Evolutionary conservation across 306 rosid species (phyloP).

Genomic region (Mimosa bimucronata): DNA sequence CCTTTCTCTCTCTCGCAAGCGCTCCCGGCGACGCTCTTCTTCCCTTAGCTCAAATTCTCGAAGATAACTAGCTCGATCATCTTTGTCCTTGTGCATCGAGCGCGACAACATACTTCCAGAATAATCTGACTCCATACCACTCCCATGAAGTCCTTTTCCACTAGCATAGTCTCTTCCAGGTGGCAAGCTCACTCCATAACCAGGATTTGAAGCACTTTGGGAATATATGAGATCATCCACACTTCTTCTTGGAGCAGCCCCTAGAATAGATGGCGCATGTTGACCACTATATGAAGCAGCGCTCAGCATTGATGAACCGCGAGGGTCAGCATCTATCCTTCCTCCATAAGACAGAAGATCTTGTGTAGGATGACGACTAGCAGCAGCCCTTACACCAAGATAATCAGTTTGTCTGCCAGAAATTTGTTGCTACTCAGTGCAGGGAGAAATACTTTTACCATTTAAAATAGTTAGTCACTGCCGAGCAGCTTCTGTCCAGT

Average conservation of each 20-base stretch:
- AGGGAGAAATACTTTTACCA: conserved; percentile 68
- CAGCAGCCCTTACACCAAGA: conserved; percentile 91
- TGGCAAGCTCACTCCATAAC: conserved; percentile 98
- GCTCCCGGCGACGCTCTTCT: conserved; percentile 95
- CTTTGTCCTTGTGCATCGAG: conserved; percentile 76
- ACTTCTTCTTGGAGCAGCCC: conserved; percentile 93
- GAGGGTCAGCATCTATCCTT: conserved; percentile 91
- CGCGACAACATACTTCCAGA: conserved; percentile 60
- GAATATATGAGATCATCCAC: conserved; percentile 82
- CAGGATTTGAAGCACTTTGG: conserved; percentile 88
- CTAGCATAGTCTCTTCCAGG: conserved; percentile 98
- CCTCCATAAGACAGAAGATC: conserved; percentile 87
- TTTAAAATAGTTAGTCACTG: conserved; percentile 59
- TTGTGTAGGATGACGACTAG: conserved; percentile 87
- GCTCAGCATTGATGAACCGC: conserved; percentile 70
- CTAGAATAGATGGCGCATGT: conserved; percentile 87
- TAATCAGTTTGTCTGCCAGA: conserved; percentile 99
- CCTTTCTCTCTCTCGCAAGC: conserved; percentile 82
- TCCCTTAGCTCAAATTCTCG: conserved; percentile 93
- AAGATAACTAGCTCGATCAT: conserved; percentile 87
- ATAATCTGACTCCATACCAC: conserved; percentile 76
- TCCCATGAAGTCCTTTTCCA: conserved; percentile 84
- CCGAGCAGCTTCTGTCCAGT: conserved; percentile 55
- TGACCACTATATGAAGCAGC: conserved; percentile 82
- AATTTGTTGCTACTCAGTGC: conserved; percentile 91